These are phyloP conservation scores for Yamadazyma diospyri DNA, from an alignment of 1,139 yeast species.

Conservation along the genomic window DNA sequence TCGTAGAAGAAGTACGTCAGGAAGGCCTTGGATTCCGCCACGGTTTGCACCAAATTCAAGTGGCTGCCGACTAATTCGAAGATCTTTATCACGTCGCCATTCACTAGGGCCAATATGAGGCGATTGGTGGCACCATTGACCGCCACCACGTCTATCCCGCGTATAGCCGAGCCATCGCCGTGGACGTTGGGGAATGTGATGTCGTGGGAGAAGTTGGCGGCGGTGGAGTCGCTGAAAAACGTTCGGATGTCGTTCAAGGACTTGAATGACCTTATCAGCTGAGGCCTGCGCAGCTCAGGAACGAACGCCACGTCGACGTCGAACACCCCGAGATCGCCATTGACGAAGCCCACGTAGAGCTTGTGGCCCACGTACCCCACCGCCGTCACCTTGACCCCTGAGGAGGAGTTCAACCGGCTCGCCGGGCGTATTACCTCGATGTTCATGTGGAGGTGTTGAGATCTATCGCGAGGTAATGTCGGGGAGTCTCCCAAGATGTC, in stretches of 20 bases:
- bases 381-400: constrained; percentile 21
- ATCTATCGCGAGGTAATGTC: background rate
- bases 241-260: constrained; percentile 27
- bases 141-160: constrained; percentile 12
- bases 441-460: constrained; percentile 2
- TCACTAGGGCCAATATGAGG: constrained; percentile 26
- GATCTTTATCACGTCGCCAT: constrained; percentile 23
- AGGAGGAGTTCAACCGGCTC: constrained; percentile 15
- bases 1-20: constrained; percentile 18
- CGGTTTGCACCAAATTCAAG: constrained; percentile 28
- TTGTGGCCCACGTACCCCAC: constrained; percentile 18
- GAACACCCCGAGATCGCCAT: constrained; percentile 35
- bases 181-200: constrained; percentile 15
- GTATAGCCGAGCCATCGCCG: constrained; percentile 13
- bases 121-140: constrained; percentile 16
- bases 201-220: constrained; percentile 15
- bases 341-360: constrained; percentile 32
- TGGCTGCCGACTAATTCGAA: constrained; percentile 36
- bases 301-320: constrained; percentile 13
- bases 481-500: no score
- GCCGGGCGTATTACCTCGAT: constrained; percentile 16
- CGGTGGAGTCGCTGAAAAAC: constrained; percentile 20
- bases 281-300: constrained; percentile 13
- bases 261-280: constrained; percentile 19
- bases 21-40: constrained; percentile 24